Conservation (phyloP, 345 rosid species). For the Euphorbia pulcherrima region DNA sequence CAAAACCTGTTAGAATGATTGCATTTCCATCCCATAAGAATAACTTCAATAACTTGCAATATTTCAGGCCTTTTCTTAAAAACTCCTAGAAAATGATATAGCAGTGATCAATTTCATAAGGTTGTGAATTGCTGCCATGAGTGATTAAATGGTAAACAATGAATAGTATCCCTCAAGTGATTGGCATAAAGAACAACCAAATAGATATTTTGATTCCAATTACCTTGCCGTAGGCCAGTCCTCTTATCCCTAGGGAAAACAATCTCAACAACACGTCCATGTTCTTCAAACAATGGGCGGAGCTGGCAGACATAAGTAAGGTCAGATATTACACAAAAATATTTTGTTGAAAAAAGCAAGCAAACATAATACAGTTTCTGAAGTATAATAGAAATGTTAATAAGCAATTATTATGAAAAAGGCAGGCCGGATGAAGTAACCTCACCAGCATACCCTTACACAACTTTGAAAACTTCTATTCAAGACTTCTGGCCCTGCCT, state of each 20-base stretch:
- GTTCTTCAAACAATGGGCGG: slow-evolving; percentile 59
- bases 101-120: neutral
- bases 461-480: neutral
- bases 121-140: neutral
- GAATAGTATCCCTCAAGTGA: neutral
- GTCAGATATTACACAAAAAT: slow-evolving; percentile 3
- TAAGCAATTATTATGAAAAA: neutral
- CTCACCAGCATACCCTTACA: neutral
- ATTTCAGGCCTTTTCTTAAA: neutral
- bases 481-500: neutral
- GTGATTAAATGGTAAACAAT: neutral
- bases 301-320: slow-evolving; percentile 39
- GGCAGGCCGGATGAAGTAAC: neutral
- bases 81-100: neutral
- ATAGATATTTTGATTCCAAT: neutral
- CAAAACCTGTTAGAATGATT: neutral
- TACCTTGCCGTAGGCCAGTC: slow-evolving; percentile 68
- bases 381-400: neutral
- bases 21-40: neutral
- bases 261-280: slow-evolving; percentile 68
- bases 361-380: too few relatives aligned
- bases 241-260: slow-evolving; percentile 69
- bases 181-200: slow-evolving; percentile 2
- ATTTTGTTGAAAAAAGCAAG: neutral
- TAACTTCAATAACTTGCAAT: neutral